A percentile compares a stretch with the other conserved stretches of the same genome.
These are phyloP conservation scores for Nannizzia gypsea DNA, from an alignment of 2,329 filamentous ascomycete species.

Conservation along the genomic window DNA sequence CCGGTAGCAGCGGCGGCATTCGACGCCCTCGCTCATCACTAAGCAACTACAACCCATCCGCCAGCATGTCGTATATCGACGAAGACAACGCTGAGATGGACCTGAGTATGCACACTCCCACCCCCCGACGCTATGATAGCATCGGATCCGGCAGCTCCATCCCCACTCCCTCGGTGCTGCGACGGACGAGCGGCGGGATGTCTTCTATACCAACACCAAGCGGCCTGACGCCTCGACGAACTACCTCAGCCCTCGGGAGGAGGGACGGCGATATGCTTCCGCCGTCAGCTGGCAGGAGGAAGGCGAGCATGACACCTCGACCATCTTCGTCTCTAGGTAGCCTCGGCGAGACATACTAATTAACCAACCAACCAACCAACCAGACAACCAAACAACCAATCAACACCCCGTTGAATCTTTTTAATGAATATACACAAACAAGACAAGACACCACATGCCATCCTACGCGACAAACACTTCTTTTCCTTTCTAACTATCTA, in stretches of 20 bases:
- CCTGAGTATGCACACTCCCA: constrained; percentile 31
- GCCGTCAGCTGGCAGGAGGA: constrained; percentile 27
- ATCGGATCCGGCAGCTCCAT: constrained; percentile 35
- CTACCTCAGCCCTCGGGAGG: constrained; percentile 25
- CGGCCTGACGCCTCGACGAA: constrained; percentile 21
- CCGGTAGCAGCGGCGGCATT: background rate
- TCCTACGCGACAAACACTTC: background rate
- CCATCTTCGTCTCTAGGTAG: constrained; percentile 1
- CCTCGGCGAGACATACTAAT: constrained; percentile 13
- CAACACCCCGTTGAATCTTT: too few species aligned
- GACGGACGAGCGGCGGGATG: constrained; percentile 39
- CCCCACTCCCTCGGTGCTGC: constrained; percentile 37
- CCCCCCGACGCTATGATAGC: constrained; percentile 27
- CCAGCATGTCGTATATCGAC: constrained; percentile 46
- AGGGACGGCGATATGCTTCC: constrained; percentile 37
- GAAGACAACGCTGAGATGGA: constrained; percentile 40
- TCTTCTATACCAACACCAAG: constrained; percentile 27
- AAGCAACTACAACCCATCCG: constrained; percentile 48
- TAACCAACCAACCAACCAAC: too few species aligned
- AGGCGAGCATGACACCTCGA: background rate
- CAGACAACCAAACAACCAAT: too few species aligned
- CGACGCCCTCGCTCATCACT: constrained; percentile 60
- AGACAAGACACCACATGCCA: background rate
- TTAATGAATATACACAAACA: background rate
- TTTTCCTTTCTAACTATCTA: background rate